Evolutionary conservation across 1,284 basidiomycete species (phyloP).

Genomic region (Heterobasidion irregulare): DNA sequence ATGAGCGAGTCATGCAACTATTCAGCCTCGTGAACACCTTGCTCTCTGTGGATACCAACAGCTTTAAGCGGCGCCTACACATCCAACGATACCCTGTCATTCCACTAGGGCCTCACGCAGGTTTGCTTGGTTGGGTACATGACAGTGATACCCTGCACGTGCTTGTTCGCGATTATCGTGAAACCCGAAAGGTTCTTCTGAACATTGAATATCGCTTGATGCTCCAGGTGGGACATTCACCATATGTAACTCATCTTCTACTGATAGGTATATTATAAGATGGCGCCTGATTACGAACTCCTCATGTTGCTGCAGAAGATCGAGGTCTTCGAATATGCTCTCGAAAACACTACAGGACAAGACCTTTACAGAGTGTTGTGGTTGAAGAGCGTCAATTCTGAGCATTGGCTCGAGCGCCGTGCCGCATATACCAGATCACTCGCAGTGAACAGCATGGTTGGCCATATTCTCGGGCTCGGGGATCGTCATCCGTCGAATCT

Average conservation of each 20-base stretch:
- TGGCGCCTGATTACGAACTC: conserved; percentile 99
- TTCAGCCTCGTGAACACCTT: conserved; percentile 97
- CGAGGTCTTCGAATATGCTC: conserved; percentile 98
- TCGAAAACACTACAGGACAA: conserved; percentile 98
- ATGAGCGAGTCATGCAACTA: conserved; percentile 98
- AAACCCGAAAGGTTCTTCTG: conserved; percentile 90
- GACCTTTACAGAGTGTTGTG: conserved; percentile 98
- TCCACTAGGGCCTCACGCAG: conserved; percentile 94
- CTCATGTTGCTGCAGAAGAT: conserved; percentile 95
- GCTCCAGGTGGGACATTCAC: conserved; percentile 63
- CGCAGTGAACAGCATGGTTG: conserved; percentile 94
- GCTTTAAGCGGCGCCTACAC: conserved; percentile 93
- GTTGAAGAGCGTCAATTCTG: conserved; percentile 93
- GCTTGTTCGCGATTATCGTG: conserved; percentile 92
- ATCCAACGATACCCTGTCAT: conserved; percentile 94
- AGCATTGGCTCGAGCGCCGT: conserved; percentile 96
- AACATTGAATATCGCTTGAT: conserved; percentile 99
- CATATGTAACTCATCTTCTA: neutral
- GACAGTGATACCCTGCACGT: conserved; percentile 99
- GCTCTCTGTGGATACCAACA: conserved; percentile 87
- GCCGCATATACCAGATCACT: conserved; percentile 96
- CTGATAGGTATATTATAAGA: conserved; percentile 38
- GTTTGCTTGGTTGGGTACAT: conserved; percentile 92
- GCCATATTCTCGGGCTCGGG: conserved; percentile 96
- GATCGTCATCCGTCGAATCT: conserved; percentile 98